Percentiles rank a stretch among this genome's conserved stretches.
phyloP scores from a whole-genome alignment of 257 asterid genomes.

The Dorcoceras hygrometricum region DNA sequence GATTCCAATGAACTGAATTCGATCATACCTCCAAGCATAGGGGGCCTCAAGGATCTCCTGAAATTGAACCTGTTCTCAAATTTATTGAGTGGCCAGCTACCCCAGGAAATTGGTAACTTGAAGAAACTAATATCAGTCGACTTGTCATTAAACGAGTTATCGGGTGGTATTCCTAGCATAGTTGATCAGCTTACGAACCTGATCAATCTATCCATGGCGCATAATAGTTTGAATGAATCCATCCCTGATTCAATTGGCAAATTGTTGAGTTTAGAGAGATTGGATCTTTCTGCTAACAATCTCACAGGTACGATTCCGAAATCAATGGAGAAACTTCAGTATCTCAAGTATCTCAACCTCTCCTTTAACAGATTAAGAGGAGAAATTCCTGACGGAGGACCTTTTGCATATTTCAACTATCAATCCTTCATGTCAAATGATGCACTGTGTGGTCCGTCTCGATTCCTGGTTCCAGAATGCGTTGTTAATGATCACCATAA shows the following conservation, averaged over 20 bases:
- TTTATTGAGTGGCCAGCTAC: conserved; percentile 26
- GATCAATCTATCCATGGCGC: conserved; percentile 30
- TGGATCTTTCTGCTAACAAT: conserved; percentile 36
- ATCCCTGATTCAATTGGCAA: conserved; percentile 30
- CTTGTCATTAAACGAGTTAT: conserved; percentile 33
- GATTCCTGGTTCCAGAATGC: conserved; percentile 15
- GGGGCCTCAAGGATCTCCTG: conserved; percentile 29
- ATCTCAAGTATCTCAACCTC: conserved; percentile 22
- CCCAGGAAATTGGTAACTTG: conserved; percentile 30
- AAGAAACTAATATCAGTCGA: conserved; percentile 15
- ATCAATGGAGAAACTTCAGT: conserved; percentile 25
- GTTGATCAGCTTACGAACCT: conserved; percentile 23
- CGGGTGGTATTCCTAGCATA: conserved; percentile 31
- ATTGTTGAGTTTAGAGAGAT: conserved; percentile 21
- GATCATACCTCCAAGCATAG: conserved; percentile 27
- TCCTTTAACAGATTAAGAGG: conserved; percentile 21
- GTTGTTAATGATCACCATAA: not conserved
- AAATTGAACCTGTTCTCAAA: conserved; percentile 36
- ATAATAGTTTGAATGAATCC: conserved; percentile 29
- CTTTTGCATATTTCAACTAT: conserved; percentile 19
- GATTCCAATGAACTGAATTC: conserved; percentile 27
- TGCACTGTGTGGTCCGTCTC: conserved; percentile 16
- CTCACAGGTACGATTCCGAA: conserved; percentile 33
- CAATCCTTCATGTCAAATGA: conserved; percentile 21
- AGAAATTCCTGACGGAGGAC: conserved; percentile 25